A percentile compares a stretch with the other conserved stretches of the same genome.
phyloP scores from a whole-genome alignment of 768 basidiomycete genomes.

The Amanita polypyramis region DNA sequence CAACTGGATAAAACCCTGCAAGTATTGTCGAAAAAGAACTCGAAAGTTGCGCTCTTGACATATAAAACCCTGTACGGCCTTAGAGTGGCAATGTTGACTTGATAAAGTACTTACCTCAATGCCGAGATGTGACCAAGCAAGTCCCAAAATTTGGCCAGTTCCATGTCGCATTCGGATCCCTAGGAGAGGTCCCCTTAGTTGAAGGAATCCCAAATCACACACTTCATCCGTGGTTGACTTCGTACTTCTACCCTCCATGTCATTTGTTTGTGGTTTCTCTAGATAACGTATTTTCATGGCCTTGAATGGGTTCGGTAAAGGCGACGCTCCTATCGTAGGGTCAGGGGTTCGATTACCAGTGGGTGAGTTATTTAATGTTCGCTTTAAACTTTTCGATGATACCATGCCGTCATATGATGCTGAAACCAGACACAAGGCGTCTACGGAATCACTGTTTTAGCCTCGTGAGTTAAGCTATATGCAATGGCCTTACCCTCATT shows the following conservation, averaged over 20 bases:
- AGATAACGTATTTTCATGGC: conserved; percentile 36
- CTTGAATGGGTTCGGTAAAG: conserved; percentile 59
- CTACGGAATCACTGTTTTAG: conserved; percentile 6
- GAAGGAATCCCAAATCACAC: conserved; percentile 22
- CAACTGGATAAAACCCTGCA: conserved; percentile 19
- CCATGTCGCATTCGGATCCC: conserved; percentile 14
- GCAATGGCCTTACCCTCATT: conserved; percentile 30
- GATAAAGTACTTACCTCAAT: conserved; percentile 23
- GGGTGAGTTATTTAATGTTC: conserved; percentile 7
- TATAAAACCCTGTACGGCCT: conserved; percentile 25
- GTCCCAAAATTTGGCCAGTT: conserved; percentile 14
- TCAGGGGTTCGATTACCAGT: conserved; percentile 16
- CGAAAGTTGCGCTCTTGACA: conserved; percentile 20
- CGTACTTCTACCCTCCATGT: conserved; percentile 10
- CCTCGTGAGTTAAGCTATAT: not conserved
- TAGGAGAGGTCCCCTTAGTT: conserved; percentile 16
- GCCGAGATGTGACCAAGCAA: conserved; percentile 38
- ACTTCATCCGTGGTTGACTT: conserved; percentile 19
- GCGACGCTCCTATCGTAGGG: conserved; percentile 23
- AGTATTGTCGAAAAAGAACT: conserved; percentile 18
- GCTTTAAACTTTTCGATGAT: not conserved
- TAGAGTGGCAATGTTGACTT: not conserved
- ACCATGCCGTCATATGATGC: not conserved
- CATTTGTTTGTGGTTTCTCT: conserved; percentile 26
- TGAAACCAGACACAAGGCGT: not conserved